Conservation (phyloP, 306 rosid genomes). For the Vigna unguiculata region DNA sequence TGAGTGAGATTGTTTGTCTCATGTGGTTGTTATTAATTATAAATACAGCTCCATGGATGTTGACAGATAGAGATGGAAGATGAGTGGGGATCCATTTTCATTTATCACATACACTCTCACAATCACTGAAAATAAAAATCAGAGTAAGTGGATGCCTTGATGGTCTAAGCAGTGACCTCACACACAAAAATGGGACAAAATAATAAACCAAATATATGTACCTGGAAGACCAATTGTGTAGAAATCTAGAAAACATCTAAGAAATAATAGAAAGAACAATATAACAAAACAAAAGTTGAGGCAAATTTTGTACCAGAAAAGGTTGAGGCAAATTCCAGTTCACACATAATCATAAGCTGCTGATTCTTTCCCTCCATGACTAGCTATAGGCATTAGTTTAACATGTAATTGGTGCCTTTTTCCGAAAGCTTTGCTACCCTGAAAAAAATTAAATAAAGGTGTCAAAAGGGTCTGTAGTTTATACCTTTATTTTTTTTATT, state of each 20-base stretch:
- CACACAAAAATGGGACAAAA: conserved; percentile 32
- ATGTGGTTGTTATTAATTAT: conserved; percentile 6
- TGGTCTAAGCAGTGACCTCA: conserved; percentile 62
- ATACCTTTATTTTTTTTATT: not conserved
- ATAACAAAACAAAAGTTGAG: conserved; percentile 1
- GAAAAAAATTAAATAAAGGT: conserved; percentile 33
- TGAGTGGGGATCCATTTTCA: conserved; percentile 47
- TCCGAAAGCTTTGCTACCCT: conserved; percentile 31
- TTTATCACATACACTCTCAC: conserved; percentile 40
- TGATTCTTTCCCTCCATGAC: conserved; percentile 9
- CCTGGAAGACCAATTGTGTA: conserved; percentile 26
- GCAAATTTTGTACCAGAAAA: not conserved
- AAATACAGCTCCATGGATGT: conserved; percentile 46
- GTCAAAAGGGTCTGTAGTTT: conserved; percentile 1
- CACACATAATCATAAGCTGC: conserved; percentile 25
- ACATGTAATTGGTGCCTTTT: conserved; percentile 21
- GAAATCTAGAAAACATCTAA: conserved; percentile 15
- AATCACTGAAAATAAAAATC: conserved; percentile 38
- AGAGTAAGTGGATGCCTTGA: conserved; percentile 38
- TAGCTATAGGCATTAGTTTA: conserved; percentile 20
- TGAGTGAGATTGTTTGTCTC: conserved; percentile 36
- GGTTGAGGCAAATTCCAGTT: conserved; percentile 26
- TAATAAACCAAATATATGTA: not conserved
- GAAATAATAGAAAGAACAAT: not conserved
- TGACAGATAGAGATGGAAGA: conserved; percentile 41